Evolutionary conservation across 192 early-diverging fungal species (phyloP).

Genomic region (Podila epigama): DNA sequence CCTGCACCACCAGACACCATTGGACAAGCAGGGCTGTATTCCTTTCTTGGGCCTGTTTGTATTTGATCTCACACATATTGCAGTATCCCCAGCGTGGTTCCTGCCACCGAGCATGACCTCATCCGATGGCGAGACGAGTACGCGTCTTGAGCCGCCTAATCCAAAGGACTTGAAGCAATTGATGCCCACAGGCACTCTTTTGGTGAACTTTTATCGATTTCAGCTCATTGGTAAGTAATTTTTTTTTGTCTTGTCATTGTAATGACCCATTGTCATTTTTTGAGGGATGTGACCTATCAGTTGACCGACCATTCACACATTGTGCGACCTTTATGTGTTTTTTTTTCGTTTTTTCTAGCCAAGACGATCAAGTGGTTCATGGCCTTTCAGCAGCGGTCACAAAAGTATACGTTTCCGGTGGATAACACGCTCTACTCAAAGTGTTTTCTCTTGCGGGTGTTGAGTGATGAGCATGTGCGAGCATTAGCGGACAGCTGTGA

Average conservation of each 20-base stretch:
- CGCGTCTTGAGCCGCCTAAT: slow-evolving; percentile 12
- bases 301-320: neutral
- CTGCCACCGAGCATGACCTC: slow-evolving; percentile 8
- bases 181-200: slow-evolving; percentile 11
- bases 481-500: slow-evolving; percentile 31
- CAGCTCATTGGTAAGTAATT: slow-evolving; percentile 20
- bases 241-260: neutral
- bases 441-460: slow-evolving; percentile 28
- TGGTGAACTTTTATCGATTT: slow-evolving; percentile 33
- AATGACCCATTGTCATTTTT: neutral
- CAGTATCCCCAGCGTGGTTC: slow-evolving; percentile 27
- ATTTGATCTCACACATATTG: slow-evolving; percentile 34
- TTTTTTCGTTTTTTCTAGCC: slow-evolving; percentile 10
- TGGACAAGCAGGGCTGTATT: slow-evolving; percentile 41
- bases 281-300: neutral
- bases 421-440: slow-evolving; percentile 38
- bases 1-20: slow-evolving; percentile 7
- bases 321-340: neutral
- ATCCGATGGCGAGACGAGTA: neutral
- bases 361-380: slow-evolving; percentile 47
- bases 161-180: slow-evolving; percentile 23
- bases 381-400: slow-evolving; percentile 28
- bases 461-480: slow-evolving; percentile 17
- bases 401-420: slow-evolving; percentile 34
- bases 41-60: slow-evolving; percentile 40